Conservation (phyloP, 331 rosid genomes). For the Ulmus americana region DNA sequence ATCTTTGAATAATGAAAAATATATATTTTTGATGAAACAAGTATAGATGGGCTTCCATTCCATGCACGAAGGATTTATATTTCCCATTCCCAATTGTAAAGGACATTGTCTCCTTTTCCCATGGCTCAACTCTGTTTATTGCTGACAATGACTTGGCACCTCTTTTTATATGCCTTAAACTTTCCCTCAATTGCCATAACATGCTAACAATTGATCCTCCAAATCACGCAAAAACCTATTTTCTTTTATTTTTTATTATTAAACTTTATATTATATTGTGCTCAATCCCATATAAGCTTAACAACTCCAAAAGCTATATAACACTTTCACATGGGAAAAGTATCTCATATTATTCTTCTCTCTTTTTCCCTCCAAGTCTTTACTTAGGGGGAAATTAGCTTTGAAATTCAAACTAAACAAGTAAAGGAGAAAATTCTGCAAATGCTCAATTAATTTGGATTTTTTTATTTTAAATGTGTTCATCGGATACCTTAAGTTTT, state of each 20-base stretch:
- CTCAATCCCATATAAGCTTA: too few species aligned
- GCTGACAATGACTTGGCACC: slow-evolving; percentile 19
- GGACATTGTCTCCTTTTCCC: slow-evolving; percentile 14
- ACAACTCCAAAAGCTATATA: too few species aligned
- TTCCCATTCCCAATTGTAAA: slow-evolving; percentile 24
- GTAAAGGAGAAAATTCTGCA: too few species aligned
- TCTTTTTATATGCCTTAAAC: neutral
- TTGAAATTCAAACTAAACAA: too few species aligned
- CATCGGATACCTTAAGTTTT: too few species aligned
- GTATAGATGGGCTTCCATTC: slow-evolving; percentile 12
- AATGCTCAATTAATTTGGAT: too few species aligned
- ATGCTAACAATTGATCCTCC: slow-evolving; percentile 16
- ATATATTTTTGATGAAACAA: neutral
- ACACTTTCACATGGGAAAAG: too few species aligned
- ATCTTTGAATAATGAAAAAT: neutral
- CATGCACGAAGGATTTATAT: slow-evolving; percentile 21
- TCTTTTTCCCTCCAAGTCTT: too few species aligned
- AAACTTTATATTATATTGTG: too few species aligned
- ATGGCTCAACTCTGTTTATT: neutral
- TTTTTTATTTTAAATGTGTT: too few species aligned
- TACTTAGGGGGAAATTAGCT: too few species aligned
- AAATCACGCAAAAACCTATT: slow-evolving; percentile 16
- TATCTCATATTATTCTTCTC: too few species aligned
- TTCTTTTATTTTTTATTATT: neutral
- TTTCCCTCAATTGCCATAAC: slow-evolving; percentile 19